Evolutionary conservation across 768 basidiomycete species (phyloP).

Genomic region (Lactifluus echinatus): DNA sequence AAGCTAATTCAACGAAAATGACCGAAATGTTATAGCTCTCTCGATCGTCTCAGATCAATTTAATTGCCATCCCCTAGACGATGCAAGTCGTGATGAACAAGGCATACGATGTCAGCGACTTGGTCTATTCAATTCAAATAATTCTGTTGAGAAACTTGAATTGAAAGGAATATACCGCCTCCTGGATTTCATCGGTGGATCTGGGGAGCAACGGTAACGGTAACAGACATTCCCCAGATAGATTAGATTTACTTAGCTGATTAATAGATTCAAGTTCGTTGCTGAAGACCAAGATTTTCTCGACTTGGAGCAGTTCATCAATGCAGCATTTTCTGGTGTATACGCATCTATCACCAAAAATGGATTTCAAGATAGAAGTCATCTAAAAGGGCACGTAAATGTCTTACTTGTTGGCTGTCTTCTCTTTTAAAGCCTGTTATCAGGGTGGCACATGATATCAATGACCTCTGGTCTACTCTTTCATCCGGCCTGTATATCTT

Average conservation of each 20-base stretch:
- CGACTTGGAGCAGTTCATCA: slow-evolving; percentile 38
- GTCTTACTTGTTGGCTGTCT: neutral
- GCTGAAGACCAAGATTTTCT: slow-evolving; percentile 48
- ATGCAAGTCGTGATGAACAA: neutral
- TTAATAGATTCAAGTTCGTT: slow-evolving; percentile 35
- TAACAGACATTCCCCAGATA: slow-evolving; percentile 21
- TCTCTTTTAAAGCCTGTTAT: neutral
- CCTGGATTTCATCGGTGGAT: slow-evolving; percentile 44
- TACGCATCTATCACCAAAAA: slow-evolving; percentile 45
- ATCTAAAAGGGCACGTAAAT: slow-evolving; percentile 37
- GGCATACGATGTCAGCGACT: neutral
- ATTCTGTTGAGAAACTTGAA: neutral
- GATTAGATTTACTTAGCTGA: neutral
- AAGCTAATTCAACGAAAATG: no score
- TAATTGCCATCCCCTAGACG: neutral
- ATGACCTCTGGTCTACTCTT: slow-evolving; percentile 25
- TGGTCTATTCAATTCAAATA: neutral
- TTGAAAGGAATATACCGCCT: slow-evolving; percentile 45
- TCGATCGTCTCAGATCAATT: neutral
- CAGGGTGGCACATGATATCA: slow-evolving; percentile 18
- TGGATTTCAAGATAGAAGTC: slow-evolving; percentile 41
- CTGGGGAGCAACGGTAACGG: slow-evolving; percentile 44
- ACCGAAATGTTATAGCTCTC: no score
- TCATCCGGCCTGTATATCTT: slow-evolving; percentile 46
- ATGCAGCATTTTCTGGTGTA: slow-evolving; percentile 41